phyloP scores from a whole-genome alignment of 768 basidiomycete genomes.

The Exidia glandulosa region DNA sequence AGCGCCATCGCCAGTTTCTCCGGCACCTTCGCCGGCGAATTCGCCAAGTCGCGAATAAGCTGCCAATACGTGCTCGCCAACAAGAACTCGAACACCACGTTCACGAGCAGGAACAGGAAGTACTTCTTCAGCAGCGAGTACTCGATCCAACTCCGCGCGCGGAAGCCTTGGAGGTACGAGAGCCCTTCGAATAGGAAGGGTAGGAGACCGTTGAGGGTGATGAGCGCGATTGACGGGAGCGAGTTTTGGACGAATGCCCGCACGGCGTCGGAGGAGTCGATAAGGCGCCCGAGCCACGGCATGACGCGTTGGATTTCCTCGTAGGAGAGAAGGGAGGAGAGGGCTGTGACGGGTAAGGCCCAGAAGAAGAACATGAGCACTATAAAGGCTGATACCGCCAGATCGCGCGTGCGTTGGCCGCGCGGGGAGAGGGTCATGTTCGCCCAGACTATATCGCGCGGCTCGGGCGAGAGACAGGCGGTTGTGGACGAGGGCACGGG shows the following conservation, averaged over 20 bases:
- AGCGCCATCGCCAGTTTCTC: slow-evolving; percentile 83
- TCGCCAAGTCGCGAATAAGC: slow-evolving; percentile 81
- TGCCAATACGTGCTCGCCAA: slow-evolving; percentile 88
- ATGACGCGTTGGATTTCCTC: slow-evolving; percentile 82
- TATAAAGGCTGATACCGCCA: slow-evolving; percentile 61
- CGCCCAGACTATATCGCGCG: slow-evolving; percentile 91
- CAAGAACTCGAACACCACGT: slow-evolving; percentile 91
- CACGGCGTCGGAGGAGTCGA: slow-evolving; percentile 70
- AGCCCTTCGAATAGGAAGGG: slow-evolving; percentile 91
- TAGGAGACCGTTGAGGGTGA: slow-evolving; percentile 75
- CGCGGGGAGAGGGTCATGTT: slow-evolving; percentile 64
- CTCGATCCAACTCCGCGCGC: slow-evolving; percentile 86
- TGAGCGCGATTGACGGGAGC: slow-evolving; percentile 82
- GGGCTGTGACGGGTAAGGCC: slow-evolving; percentile 79
- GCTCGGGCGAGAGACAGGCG: slow-evolving; percentile 80
- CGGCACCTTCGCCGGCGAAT: slow-evolving; percentile 88
- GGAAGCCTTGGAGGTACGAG: slow-evolving; percentile 84
- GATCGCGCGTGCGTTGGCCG: slow-evolving; percentile 51
- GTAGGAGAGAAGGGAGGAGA: slow-evolving; percentile 84
- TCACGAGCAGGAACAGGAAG: slow-evolving; percentile 82
- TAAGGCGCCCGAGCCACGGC: slow-evolving; percentile 80
- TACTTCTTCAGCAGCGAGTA: slow-evolving; percentile 93
- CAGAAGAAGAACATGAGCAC: slow-evolving; percentile 76
- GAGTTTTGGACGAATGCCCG: slow-evolving; percentile 91
- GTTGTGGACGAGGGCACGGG: slow-evolving; percentile 52